These are phyloP conservation scores for Diaporthe helianthi DNA, from an alignment of 2,329 filamentous ascomycete species.

Conservation along the genomic window DNA sequence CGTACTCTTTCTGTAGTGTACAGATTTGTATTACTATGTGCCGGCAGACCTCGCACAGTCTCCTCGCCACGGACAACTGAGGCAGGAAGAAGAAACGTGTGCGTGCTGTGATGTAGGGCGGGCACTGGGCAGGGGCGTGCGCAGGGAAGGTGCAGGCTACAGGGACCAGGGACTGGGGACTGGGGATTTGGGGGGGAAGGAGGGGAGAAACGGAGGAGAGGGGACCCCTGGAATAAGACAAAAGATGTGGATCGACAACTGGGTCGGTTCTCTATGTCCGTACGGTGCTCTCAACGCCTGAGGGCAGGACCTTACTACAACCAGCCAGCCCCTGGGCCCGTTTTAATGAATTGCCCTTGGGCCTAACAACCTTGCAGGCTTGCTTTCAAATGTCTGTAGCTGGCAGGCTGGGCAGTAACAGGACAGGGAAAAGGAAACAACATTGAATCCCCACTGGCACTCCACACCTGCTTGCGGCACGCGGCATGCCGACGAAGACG, in stretches of 20 bases:
- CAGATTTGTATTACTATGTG: too few species aligned
- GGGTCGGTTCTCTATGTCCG: background rate
- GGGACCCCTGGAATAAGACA: constrained; percentile 6
- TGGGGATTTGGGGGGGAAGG: background rate
- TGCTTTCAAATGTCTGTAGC: background rate
- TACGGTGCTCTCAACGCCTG: too few species aligned
- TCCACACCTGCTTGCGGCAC: background rate
- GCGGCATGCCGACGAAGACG: background rate
- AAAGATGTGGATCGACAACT: constrained; percentile 24
- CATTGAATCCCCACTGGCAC: too few species aligned
- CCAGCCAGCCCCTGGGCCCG: constrained; percentile 16
- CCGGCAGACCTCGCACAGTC: background rate
- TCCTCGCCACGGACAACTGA: background rate
- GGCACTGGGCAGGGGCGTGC: constrained; percentile 13
- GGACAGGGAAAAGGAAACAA: background rate
- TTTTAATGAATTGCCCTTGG: constrained; percentile 4
- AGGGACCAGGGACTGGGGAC: constrained; percentile 22
- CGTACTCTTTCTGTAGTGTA: too few species aligned
- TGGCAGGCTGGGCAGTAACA: constrained; percentile 25
- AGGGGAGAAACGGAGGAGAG: background rate
- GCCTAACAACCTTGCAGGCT: background rate
- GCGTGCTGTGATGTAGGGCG: constrained; percentile 6
- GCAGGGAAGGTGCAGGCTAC: background rate
- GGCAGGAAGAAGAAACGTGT: background rate
- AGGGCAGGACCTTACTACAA: too few species aligned